Evolutionary conservation across 23 red algal genomes (phyloP), one percentile per base, ranked within the genome.

Genomic region (Chondrus crispus): DNA sequence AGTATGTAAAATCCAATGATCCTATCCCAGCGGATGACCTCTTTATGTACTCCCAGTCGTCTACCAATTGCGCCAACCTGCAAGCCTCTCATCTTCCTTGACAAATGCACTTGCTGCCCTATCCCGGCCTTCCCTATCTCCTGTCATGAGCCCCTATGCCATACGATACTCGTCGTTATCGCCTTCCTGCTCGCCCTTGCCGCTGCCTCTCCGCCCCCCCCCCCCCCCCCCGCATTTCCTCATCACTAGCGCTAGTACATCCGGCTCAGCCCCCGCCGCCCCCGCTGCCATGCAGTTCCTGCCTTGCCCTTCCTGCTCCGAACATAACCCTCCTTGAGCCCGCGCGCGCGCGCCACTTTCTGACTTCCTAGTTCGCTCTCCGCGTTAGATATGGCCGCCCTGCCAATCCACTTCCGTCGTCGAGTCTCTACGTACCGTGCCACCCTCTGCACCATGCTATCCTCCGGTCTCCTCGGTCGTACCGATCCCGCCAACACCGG

Each of bases 201-300:
- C 60, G 35, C 26, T 66, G 26, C 60, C 18, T 32, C 9, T n/a
- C 60, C 60, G n/a, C n/a, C n/a, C n/a, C n/a, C n/a, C n/a, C n/a
- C n/a, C n/a, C n/a, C n/a, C n/a, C 26, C 35, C 71, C 41, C 68
- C 83, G 37, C 85, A 90, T 76, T 95, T 90, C 68, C 57, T 95
- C 26, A 60, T 90, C 35, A 76, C 90, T 18, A 85, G 93, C 18
- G 85, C 68, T 20, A 85, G 93, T 18, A 85, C 93, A 49, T 54
- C 85, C 6, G 93, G 93, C 1, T 95, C 85, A 37, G 18, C 78
- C 9, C 22, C 90, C 35, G 76, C 85, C 46, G 75, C 58, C 29
- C 93, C n/a, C n/a, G n/a, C n/a, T n/a, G n/a, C n/a, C n/a, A n/a
- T n/a, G n/a, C n/a, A n/a, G 93, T 57, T 85, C 90, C 20, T 90